phyloP scores from a whole-genome alignment of 768 basidiomycete genomes.

The Strobilomyces echinocephalus region DNA sequence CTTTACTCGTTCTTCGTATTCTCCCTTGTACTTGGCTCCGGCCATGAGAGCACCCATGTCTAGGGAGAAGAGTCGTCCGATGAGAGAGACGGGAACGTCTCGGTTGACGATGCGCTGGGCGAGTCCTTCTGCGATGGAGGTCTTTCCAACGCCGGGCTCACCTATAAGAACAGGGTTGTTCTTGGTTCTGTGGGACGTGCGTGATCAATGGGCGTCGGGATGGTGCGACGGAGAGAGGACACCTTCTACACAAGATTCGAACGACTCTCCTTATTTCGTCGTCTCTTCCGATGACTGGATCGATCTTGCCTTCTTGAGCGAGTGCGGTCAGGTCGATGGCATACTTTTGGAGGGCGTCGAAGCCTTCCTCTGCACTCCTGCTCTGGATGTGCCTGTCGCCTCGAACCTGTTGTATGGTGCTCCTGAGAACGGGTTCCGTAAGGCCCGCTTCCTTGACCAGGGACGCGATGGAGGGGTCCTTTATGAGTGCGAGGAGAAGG shows the following conservation, averaged over 20 bases:
- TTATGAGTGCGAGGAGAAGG: constrained; percentile 77
- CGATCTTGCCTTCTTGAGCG: constrained; percentile 90
- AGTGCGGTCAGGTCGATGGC: constrained; percentile 81
- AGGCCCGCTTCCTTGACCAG: constrained; percentile 73
- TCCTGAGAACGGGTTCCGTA: constrained; percentile 68
- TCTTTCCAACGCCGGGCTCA: constrained; percentile 94
- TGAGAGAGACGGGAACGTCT: constrained; percentile 75
- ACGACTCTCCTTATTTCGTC: constrained; percentile 85
- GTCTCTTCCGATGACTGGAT: constrained; percentile 91
- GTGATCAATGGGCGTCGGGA: constrained; percentile 7
- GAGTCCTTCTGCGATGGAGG: constrained; percentile 90
- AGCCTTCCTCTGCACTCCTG: constrained; percentile 84
- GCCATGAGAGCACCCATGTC: constrained; percentile 97
- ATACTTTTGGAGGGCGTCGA: constrained; percentile 89
- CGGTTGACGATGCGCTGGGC: constrained; percentile 94
- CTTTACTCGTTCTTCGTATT: constrained; percentile 97
- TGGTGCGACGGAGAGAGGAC: neutral
- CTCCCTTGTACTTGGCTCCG: constrained; percentile 87
- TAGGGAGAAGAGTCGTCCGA: constrained; percentile 75
- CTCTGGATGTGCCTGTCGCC: constrained; percentile 84
- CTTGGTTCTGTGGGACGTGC: constrained; percentile 61
- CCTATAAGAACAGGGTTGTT: constrained; percentile 97
- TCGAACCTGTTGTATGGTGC: constrained; percentile 71
- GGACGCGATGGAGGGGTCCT: constrained; percentile 60
- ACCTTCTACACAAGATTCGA: constrained; percentile 79